These are phyloP conservation scores for Aspergillus sparsus DNA, from an alignment of 495 filamentous ascomycete species.

Conservation along the genomic window DNA sequence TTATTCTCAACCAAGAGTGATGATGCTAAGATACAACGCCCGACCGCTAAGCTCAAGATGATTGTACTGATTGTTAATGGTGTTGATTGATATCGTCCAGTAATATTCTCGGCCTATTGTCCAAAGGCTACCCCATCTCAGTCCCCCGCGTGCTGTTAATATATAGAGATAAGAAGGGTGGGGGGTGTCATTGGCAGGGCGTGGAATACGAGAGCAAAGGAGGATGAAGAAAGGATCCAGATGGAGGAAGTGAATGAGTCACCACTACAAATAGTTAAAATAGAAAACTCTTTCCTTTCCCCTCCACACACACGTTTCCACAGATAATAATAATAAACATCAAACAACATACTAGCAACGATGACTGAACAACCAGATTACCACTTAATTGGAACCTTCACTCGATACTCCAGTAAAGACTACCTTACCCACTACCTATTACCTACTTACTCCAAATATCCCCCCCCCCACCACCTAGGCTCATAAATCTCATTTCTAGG, in stretches of 20 bases:
- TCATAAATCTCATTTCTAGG: constrained; percentile 22
- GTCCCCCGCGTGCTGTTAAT: no score
- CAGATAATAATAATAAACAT: not conserved
- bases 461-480: not conserved
- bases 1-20: constrained; percentile 9
- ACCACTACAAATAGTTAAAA: not conserved
- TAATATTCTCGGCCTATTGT: no score
- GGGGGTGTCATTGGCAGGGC: no score
- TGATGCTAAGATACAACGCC: not conserved
- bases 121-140: no score
- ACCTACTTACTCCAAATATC: not conserved
- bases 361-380: constrained; percentile 23
- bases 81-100: no score
- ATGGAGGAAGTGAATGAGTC: not conserved
- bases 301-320: not conserved
- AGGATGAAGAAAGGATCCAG: no score
- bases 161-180: no score
- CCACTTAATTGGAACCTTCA: constrained; percentile 36
- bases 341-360: not conserved
- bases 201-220: no score
- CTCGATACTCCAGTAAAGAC: constrained; percentile 38
- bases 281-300: not conserved
- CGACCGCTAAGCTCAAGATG: no score
- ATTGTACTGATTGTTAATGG: no score
- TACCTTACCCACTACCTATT: no score